Conservation (phyloP, 73 alveolate genomes). For the Blepharisma stoltei region DNA sequence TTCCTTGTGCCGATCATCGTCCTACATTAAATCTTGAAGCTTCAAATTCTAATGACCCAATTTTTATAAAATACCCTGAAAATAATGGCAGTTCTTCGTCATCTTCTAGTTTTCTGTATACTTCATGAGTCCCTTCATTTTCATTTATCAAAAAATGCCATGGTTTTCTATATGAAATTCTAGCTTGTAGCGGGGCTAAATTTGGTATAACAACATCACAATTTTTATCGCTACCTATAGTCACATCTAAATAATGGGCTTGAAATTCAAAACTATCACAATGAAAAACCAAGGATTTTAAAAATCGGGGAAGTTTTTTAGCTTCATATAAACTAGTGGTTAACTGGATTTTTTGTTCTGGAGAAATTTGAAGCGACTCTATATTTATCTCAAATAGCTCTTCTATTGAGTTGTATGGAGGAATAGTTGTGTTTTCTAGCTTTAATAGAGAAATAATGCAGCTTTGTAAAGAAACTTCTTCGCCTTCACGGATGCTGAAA, state of each 20-base stretch:
- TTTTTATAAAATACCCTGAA: constrained; percentile 15
- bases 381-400: background rate
- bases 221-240: background rate
- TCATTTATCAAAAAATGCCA: background rate
- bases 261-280: background rate
- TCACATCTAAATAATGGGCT: background rate
- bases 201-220: background rate
- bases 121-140: constrained; percentile 9
- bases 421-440: too few species aligned
- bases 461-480: background rate
- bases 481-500: background rate
- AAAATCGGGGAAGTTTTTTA: background rate
- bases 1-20: constrained; percentile 26
- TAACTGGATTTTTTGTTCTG: background rate
- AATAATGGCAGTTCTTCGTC: background rate
- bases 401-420: background rate
- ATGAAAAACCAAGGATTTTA: background rate
- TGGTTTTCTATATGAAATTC: background rate
- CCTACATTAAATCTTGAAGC: constrained; percentile 30
- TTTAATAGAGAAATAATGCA: background rate
- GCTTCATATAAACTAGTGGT: background rate
- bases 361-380: background rate
- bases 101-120: background rate
- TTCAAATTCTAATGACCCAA: constrained; percentile 18
- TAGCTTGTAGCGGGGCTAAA: background rate